Evolutionary conservation across 2,329 filamentous ascomycete species (phyloP).

Genomic region (Colletotrichum cereale): DNA sequence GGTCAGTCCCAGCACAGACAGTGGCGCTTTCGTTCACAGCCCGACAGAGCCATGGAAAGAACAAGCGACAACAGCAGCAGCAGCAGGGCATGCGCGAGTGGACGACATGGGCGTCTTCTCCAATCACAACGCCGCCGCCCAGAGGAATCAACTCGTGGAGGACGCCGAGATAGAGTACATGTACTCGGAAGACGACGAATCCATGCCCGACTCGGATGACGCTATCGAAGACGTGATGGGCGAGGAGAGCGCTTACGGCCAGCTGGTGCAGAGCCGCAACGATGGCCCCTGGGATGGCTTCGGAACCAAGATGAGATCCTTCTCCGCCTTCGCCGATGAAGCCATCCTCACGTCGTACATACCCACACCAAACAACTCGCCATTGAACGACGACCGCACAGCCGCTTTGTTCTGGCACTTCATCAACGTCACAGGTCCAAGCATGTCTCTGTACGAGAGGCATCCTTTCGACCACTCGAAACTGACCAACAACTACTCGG

Average conservation of each 20-base stretch:
- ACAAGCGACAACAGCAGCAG: neutral
- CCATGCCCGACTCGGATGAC: conserved; percentile 72
- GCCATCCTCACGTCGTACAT: conserved; percentile 73
- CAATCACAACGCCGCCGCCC: neutral
- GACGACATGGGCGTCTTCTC: conserved; percentile 13
- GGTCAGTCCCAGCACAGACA: conserved; percentile 28
- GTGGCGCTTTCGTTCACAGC: conserved; percentile 15
- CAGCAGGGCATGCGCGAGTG: neutral
- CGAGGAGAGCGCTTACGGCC: conserved; percentile 52
- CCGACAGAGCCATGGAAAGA: conserved; percentile 18
- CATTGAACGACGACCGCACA: conserved; percentile 83
- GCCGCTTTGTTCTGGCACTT: conserved; percentile 92
- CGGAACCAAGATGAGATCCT: conserved; percentile 62
- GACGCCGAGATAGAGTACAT: conserved; percentile 54
- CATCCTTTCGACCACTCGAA: conserved; percentile 80
- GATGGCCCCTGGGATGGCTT: conserved; percentile 55
- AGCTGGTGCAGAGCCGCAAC: conserved; percentile 53
- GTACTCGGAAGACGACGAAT: conserved; percentile 71
- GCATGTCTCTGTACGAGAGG: conserved; percentile 88
- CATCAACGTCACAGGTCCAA: conserved; percentile 87
- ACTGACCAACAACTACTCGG: conserved; percentile 71
- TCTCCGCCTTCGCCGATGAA: conserved; percentile 61
- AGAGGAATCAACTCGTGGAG: neutral
- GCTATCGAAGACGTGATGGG: conserved; percentile 59
- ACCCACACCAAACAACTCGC: conserved; percentile 74